Evolutionary conservation across 257 asterid genomes (phyloP), one percentile per base, ranked within the genome.

Genomic region (Solanum pinnatisectum): DNA sequence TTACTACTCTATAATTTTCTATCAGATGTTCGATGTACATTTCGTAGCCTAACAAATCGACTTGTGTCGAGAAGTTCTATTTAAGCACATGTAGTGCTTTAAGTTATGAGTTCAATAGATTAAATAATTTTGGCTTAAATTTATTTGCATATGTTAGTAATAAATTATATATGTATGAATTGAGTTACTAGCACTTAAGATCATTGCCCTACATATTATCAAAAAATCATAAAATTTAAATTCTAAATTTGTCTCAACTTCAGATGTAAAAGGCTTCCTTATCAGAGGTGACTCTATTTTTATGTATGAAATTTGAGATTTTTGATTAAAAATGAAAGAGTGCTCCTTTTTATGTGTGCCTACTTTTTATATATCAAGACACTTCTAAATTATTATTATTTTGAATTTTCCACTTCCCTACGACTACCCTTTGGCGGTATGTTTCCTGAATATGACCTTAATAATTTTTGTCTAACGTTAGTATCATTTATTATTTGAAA

Each of bases 291-390:
- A 37, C 1, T 39, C 3, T 8, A 23, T 39, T 23, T 2, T 3
- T 5, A 6, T 6, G 22, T 18, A 1, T 10, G 1, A 18, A 12
- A 23, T 8, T 0, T 0, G 0, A 22, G 0, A 3, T 1, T 0
- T 13, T n/a, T 77, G 0, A 0, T 6, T 39, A 37, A 37, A 0
- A 1, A n/a, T 39, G 0, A 12, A 22, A 13, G 15, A 10, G 32
- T 4, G 14, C 4, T 23, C 15, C 12, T 63, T 4, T 63, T 1
- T 23, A 8, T 2, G 23, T 2, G 22, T 15, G 60, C 60, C 15
- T 49, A 5, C 27, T 63, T 2, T 60, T 4, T 23, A 9, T 23
- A 10, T 63, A 9, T 60, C 23, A 11, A 4, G 30, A 23, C 70
- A 23, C 30, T 8, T 60, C 10, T 22, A 20, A 8, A 23, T 60